Evolutionary conservation across 306 rosid species (phyloP).

Genomic region (Acacia melanoxylon): DNA sequence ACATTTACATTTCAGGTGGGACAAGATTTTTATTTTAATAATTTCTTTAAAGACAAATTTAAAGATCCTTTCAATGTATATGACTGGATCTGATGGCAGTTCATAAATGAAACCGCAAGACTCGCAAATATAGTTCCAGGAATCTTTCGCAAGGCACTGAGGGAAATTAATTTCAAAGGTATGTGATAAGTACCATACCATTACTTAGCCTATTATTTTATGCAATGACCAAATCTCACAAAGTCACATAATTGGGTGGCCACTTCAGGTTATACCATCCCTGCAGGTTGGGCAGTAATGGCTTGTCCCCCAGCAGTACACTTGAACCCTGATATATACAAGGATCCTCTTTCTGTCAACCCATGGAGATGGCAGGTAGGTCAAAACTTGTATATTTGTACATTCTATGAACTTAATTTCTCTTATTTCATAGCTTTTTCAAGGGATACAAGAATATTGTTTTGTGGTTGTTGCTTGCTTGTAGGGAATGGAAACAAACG

Average conservation of each 20-base stretch:
- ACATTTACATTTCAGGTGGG: conserved; percentile 85
- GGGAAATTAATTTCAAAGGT: conserved; percentile 81
- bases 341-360: conserved; percentile 81
- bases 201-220: conserved; percentile 22
- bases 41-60: not conserved
- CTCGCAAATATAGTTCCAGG: conserved; percentile 97
- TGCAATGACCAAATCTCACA: conserved; percentile 33
- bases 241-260: conserved; percentile 14
- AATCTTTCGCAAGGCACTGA: conserved; percentile 79
- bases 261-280: conserved; percentile 80
- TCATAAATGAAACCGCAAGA: conserved; percentile 93
- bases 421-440: not conserved
- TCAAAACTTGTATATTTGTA: not conserved
- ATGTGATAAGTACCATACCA: conserved; percentile 23
- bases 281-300: conserved; percentile 94
- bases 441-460: not conserved
- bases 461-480: conserved; percentile 6
- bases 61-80: not conserved
- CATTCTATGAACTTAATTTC: not conserved
- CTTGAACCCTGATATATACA: conserved; percentile 73
- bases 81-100: conserved; percentile 46
- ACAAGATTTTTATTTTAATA: not conserved
- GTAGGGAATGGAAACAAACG: conserved; percentile 67
- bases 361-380: conserved; percentile 89
- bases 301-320: conserved; percentile 98